A percentile compares a stretch with the other conserved stretches of the same genome.
Conservation (phyloP, 1,284 basidiomycete genomes). For the Termitomyces sp. region DNA sequence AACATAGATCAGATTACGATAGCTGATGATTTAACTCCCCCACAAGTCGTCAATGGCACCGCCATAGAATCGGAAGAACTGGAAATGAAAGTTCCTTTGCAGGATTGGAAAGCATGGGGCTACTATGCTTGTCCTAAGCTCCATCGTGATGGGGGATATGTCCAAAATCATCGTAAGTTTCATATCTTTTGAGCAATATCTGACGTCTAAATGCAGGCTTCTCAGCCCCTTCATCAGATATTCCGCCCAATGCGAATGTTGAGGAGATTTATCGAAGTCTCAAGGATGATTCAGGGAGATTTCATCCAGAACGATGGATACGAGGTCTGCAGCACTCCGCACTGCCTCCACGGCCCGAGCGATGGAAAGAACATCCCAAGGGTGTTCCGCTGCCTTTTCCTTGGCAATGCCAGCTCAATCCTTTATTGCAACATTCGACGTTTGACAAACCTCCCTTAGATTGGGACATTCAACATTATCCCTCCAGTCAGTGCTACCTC, state of each 20-base stretch:
- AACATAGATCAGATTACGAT: background rate
- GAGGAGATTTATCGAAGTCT: slow-evolving; percentile 33
- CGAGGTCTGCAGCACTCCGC: slow-evolving; percentile 41
- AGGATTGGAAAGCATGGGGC: slow-evolving; percentile 43
- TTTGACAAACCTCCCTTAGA: slow-evolving; percentile 41
- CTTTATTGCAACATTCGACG: slow-evolving; percentile 42
- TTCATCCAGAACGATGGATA: slow-evolving; percentile 45
- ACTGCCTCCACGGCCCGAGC: slow-evolving; percentile 43
- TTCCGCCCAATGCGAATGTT: slow-evolving; percentile 24
- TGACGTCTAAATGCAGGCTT: slow-evolving; percentile 1
- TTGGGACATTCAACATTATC: slow-evolving; percentile 40
- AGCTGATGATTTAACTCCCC: background rate
- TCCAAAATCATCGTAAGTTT: slow-evolving; percentile 36
- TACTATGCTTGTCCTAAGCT: slow-evolving; percentile 39
- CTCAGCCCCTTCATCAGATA: slow-evolving; percentile 19
- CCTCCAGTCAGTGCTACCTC: slow-evolving; percentile 20
- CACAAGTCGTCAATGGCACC: background rate
- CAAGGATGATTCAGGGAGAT: slow-evolving; percentile 27
- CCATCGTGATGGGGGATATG: slow-evolving; percentile 24
- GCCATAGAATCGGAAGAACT: background rate
- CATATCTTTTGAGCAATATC: no score
- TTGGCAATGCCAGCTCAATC: slow-evolving; percentile 48
- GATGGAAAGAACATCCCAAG: slow-evolving; percentile 38
- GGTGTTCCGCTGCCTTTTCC: slow-evolving; percentile 36
- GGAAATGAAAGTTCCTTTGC: slow-evolving; percentile 20